Base-by-base conservation (phyloP, 2,329 filamentous ascomycete species). In the Daldinia sp. region DNA sequence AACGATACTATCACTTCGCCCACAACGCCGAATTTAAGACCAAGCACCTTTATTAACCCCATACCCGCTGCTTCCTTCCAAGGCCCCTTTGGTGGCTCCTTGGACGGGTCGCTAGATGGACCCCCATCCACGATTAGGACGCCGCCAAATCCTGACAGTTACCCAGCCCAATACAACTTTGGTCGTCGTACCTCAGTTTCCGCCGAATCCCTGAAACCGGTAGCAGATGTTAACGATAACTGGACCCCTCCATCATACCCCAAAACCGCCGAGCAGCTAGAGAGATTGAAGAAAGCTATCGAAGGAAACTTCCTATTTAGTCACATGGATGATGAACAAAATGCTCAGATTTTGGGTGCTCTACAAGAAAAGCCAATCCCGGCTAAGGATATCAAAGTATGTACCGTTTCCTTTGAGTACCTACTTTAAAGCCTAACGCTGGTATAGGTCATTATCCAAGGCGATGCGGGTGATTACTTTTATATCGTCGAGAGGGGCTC, bases 381-480 rank as follows among this genome's bases (percentile, higher is more conserved):
- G 1, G 92, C 93, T 66, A 96, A 95, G 80, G 94, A 88, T 66
- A 89, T 90, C 75, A 89, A 89, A 81, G 87, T 88, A 75, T 59
- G 78, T 8, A 25, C 13, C 15, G 17, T 4, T 19, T 5, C 10
- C 52, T 39, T 8, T 17, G 4, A 15, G 11, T 4, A 6, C 13
- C 7, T 27, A n/a, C 32, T n/a, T 6, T 49, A 3, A 11, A 13
- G 13, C 1, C 78, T 58, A 77, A 73, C 65, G 7, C 1, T 35
- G n/a, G 35, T 50, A 39, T 85, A 97, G 85, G 93, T 99, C 61
- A 98, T 99, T 70, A 90, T 89, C 50, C 95, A 99, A 81, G 95
- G 95, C 57, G 95, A 98, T 73, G 90, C 94, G 0, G 95, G 95
- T 41, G 95, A 99, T 78, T 98, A 91, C 81, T 99, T 99, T 80